Evolutionary conservation across 2,329 filamentous ascomycete genomes (phyloP).

Genomic region (Chaetoscypha palmicola): DNA sequence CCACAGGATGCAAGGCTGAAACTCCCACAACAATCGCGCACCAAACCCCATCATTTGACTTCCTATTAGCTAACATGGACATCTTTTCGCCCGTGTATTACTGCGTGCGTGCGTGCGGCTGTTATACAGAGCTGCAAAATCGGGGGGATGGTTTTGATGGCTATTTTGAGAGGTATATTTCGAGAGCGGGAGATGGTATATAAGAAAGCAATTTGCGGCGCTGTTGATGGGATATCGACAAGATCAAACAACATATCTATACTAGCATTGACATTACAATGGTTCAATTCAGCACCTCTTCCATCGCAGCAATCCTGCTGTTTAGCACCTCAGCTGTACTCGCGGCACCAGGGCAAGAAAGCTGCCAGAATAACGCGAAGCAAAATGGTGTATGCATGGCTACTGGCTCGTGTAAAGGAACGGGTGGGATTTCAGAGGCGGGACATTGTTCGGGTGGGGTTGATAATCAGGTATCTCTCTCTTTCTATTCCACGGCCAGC

Average conservation of each 20-base stretch:
- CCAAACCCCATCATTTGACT: neutral
- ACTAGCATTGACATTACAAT: neutral
- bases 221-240: neutral
- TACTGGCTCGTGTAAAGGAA: constrained; percentile 1
- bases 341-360: constrained; percentile 1
- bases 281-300: neutral
- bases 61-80: no score
- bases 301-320: neutral
- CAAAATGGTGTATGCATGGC: constrained; percentile 3
- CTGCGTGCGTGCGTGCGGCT: no score
- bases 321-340: neutral
- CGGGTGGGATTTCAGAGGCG: constrained; percentile 1
- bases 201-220: neutral
- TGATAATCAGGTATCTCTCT: constrained; percentile 1
- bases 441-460: constrained; percentile 4
- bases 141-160: neutral
- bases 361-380: neutral
- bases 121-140: neutral
- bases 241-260: neutral
- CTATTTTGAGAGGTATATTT: neutral
- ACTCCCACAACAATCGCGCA: neutral
- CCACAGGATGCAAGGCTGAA: constrained; percentile 6
- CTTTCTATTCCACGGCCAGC: neutral
- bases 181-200: neutral
- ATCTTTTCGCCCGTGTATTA: neutral